Conservation (phyloP, 164 flowering plant genomes). For the Nymphaea thermarum region DNA sequence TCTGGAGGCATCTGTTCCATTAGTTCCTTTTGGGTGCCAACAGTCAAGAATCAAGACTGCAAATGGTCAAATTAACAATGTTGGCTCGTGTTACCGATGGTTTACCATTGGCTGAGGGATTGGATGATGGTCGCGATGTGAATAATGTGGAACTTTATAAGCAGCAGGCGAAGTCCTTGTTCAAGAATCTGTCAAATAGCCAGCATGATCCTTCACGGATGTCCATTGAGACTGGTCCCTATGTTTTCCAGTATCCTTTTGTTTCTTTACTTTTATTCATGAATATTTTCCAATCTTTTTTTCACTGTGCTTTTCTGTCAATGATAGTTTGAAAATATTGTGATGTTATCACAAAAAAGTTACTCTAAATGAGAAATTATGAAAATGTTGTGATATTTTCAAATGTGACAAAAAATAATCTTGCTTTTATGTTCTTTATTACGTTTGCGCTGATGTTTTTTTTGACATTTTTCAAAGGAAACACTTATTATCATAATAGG, state of each 20-base stretch:
- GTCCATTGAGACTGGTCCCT: constrained; percentile 82
- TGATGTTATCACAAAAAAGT: too few relatives aligned
- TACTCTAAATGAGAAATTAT: too few relatives aligned
- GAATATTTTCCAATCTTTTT: constrained; percentile 2
- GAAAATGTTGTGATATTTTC: too few relatives aligned
- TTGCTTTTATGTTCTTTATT: too few relatives aligned
- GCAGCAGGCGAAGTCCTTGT: constrained; percentile 66
- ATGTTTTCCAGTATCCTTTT: constrained; percentile 72
- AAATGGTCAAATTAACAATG: constrained; percentile 84
- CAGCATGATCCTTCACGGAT: constrained; percentile 75
- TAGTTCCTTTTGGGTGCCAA: too few relatives aligned
- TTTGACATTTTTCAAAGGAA: too few relatives aligned
- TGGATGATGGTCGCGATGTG: constrained; percentile 67
- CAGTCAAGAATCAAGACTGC: neutral
- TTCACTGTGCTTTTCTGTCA: neutral
- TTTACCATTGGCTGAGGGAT: constrained; percentile 70
- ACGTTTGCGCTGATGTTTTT: too few relatives aligned
- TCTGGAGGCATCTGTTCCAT: too few relatives aligned
- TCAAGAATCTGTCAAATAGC: constrained; percentile 58
- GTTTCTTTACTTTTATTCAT: neutral
- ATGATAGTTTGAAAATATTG: too few relatives aligned
- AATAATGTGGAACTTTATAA: constrained; percentile 57
- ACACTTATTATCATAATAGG: too few relatives aligned
- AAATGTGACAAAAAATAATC: too few relatives aligned
- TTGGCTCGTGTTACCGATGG: constrained; percentile 91